Conservation (phyloP, 1,284 basidiomycete genomes). For the Microbotryomycetes sp. region DNA sequence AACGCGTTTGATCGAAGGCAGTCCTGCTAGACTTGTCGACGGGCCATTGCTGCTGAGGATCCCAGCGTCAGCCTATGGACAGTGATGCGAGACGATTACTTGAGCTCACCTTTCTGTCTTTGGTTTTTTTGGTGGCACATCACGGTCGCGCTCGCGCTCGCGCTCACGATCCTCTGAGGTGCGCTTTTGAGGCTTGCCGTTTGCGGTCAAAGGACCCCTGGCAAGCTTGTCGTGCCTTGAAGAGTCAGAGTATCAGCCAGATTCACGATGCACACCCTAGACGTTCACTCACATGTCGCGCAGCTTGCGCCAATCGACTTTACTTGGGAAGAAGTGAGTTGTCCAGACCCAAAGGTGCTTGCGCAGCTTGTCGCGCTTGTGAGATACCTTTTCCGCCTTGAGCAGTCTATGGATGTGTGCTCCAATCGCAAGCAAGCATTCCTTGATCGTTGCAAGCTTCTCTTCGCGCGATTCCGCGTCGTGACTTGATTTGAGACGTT, state of each 20-base stretch:
- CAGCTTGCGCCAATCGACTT: conserved; percentile 11
- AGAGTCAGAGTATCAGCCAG: background rate
- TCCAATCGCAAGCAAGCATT: conserved; percentile 90
- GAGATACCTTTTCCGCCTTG: conserved; percentile 63
- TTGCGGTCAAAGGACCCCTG: background rate
- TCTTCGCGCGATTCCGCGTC: conserved; percentile 88
- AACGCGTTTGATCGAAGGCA: background rate
- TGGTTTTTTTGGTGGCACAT: background rate
- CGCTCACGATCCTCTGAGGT: background rate
- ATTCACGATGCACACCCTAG: background rate
- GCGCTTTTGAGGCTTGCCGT: background rate
- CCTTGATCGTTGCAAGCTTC: conserved; percentile 91
- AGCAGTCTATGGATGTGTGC: conserved; percentile 83
- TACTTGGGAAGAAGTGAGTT: conserved; percentile 25
- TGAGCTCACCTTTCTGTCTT: background rate
- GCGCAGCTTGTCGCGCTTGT: conserved; percentile 75
- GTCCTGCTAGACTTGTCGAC: background rate
- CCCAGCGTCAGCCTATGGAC: too few relatives aligned
- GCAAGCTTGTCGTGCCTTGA: conserved; percentile 13
- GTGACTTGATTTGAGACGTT: conserved; percentile 86
- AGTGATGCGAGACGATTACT: background rate
- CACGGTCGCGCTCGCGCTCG: background rate
- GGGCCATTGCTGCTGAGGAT: too few relatives aligned
- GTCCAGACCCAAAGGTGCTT: conserved; percentile 68
- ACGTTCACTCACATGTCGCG: conserved; percentile 16